Evolutionary conservation across 164 flowering plant species (phyloP), one percentile per base, ranked within the genome.

Genomic region (Tinospora cordifolia): DNA sequence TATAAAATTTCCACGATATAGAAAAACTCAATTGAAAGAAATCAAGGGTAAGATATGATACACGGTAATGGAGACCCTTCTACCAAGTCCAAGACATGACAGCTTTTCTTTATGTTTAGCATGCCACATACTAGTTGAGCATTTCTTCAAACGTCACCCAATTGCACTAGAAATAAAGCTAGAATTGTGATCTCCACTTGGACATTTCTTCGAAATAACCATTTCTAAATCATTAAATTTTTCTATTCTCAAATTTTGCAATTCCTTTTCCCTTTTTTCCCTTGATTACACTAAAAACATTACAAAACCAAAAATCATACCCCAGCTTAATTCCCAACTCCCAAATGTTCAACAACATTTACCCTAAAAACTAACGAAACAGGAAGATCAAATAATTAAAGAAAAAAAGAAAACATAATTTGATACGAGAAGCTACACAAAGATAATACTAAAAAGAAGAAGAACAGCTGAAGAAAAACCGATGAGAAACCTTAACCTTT

Each of bases 401-500:
- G 4, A 30, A 30, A 30, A 30, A 30, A 30, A 30, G n/a, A n/a
- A n/a, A n/a, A n/a, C n/a, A n/a, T n/a, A n/a, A n/a, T n/a, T n/a
- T 30, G 36, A 30, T 30, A 0, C 47, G 3, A 41, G n/a, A 54
- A 54, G n/a, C 8, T n/a, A n/a, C 2, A 13, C 15, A 24, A 1
- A 46, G 17, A 46, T 24, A 1, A 49, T 17, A 21, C 13, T 10
- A n/a, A 41, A 21, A 22, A 39, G 9, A 6, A 2, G 38, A n/a
- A 62, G n/a, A n/a, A n/a, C n/a, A n/a, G n/a, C n/a, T 73, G 17
- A 47, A 62, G 36, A 62, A 10, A 25, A 12, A 49, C 14, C 3
- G 38, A 8, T 1, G 8, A 41, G 22, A 72, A 76, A 75, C 75
- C 80, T 86, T 67, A 76, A 90, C 98, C 94, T 89, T 92, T 62